Conservation (phyloP, 2,329 filamentous ascomycete species). For the Pseudocercospora fuligena region DNA sequence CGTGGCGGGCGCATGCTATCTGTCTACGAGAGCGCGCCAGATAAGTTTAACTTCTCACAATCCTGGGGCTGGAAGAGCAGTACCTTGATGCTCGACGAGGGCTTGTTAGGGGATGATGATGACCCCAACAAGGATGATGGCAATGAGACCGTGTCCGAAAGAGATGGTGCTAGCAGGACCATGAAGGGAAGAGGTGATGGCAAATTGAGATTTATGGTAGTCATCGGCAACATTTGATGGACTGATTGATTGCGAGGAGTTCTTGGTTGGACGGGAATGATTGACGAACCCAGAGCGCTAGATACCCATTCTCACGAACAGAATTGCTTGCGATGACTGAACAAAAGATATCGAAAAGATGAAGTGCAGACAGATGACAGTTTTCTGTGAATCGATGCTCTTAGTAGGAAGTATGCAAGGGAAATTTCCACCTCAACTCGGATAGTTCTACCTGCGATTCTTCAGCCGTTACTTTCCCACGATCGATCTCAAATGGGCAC, state of each 20-base stretch:
- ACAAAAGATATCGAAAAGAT: background rate
- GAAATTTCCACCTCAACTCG: too few species aligned
- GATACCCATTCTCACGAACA: background rate
- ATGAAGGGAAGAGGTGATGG: constrained; percentile 53
- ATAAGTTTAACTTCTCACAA: constrained; percentile 64
- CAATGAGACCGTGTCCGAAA: constrained; percentile 17
- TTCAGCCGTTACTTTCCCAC: too few species aligned
- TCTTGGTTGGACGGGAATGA: background rate
- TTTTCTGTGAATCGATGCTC: too few species aligned
- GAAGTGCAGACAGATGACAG: too few species aligned
- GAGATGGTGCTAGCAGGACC: constrained; percentile 29
- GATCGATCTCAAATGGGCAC: background rate
- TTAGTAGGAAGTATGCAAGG: too few species aligned
- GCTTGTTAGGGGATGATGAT: constrained; percentile 39
- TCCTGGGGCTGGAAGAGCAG: constrained; percentile 67
- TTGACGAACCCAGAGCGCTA: background rate
- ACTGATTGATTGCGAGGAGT: background rate
- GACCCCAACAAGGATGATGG: constrained; percentile 44
- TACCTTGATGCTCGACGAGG: constrained; percentile 61
- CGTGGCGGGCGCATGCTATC: constrained; percentile 63
- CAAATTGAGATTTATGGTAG: constrained; percentile 63
- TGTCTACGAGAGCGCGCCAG: constrained; percentile 63
- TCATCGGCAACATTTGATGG: constrained; percentile 57
- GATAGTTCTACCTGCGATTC: too few species aligned
- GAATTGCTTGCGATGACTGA: background rate